phyloP scores from a whole-genome alignment of 805 yeast species.

The Schizosaccharomyces japonicus region DNA sequence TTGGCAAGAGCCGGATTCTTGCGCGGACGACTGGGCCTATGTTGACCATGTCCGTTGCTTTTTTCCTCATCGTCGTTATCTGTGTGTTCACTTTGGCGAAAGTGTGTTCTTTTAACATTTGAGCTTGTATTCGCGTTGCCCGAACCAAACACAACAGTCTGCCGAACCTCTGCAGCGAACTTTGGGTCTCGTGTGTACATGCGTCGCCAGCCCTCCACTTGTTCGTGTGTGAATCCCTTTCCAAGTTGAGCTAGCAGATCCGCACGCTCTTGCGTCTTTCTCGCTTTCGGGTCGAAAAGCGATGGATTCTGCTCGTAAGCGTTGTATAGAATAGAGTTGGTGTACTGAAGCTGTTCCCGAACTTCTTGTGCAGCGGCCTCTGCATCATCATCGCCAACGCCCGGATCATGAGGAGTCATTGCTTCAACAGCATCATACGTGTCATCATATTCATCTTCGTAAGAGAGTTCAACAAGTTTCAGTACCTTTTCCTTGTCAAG shows the following conservation, averaged over 20 bases:
- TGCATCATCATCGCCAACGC: neutral
- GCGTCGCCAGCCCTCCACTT: constrained; percentile 1
- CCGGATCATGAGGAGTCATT: neutral
- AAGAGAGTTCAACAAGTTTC: neutral
- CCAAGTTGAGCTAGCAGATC: neutral
- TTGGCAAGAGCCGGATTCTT: neutral
- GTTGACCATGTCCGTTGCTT: neutral
- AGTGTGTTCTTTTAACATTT: neutral
- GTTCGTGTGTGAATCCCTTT: neutral
- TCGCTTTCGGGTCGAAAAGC: neutral
- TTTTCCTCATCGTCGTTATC: neutral
- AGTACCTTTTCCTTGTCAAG: neutral
- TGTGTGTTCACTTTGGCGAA: neutral
- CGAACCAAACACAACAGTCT: neutral
- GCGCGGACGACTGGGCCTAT: neutral
- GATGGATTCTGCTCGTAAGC: neutral
- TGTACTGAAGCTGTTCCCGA: neutral
- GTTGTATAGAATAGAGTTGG: neutral
- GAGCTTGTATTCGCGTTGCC: neutral
- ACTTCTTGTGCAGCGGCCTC: neutral
- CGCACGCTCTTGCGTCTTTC: neutral
- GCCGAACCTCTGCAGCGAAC: neutral
- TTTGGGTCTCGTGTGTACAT: neutral
- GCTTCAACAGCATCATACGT: neutral
- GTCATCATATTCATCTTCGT: constrained; percentile 1